Conservation (phyloP, 2,329 filamentous ascomycete genomes). For the Aspergillus chevalieri region DNA sequence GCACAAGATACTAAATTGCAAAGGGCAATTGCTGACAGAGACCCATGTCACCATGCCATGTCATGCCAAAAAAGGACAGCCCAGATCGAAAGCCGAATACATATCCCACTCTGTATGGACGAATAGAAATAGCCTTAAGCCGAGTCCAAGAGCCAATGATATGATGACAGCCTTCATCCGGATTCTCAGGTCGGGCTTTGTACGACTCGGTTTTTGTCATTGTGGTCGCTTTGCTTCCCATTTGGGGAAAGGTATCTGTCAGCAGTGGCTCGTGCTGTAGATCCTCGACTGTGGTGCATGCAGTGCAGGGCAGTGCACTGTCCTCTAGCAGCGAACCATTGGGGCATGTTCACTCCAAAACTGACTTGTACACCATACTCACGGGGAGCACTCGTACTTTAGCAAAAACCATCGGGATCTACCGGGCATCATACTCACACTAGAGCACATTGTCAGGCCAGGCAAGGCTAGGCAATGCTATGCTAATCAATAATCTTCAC, state of each 20-base stretch:
- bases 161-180: background rate
- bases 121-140: too few species aligned
- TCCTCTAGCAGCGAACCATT: background rate
- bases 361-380: too few species aligned
- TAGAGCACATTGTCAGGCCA: too few species aligned
- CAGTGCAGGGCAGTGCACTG: background rate
- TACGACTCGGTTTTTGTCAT: background rate
- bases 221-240: background rate
- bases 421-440: too few species aligned
- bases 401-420: too few species aligned
- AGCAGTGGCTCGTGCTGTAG: background rate
- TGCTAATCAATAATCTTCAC: background rate
- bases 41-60: too few species aligned
- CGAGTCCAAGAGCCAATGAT: background rate
- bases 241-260: background rate
- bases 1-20: too few species aligned
- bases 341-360: background rate
- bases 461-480: background rate
- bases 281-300: background rate
- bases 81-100: background rate
- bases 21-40: too few species aligned
- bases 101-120: too few species aligned
- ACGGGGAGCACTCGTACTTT: too few species aligned
- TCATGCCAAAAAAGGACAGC: background rate
- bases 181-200: background rate